Conservation (phyloP, 2,329 filamentous ascomycete genomes). For the Aspergillus sp. region DNA sequence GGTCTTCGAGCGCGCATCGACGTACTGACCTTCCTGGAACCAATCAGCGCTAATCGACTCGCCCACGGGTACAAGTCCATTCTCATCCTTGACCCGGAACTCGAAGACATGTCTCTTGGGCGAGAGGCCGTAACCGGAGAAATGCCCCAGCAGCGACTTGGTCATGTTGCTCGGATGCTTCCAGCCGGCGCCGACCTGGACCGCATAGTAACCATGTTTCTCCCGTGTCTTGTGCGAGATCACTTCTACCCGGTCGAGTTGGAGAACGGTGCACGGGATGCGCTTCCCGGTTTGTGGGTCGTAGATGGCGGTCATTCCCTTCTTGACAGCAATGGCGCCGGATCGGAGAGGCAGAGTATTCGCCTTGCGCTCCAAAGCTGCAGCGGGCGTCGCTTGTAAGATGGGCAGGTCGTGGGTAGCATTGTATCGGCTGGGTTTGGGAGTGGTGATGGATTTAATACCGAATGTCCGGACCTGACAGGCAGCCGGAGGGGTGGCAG, state of each 20-base stretch:
- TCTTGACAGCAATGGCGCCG: slow-evolving; percentile 79
- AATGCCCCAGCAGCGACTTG: slow-evolving; percentile 81
- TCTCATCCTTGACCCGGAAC: slow-evolving; percentile 70
- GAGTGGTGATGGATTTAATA: slow-evolving; percentile 53
- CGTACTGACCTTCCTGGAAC: slow-evolving; percentile 83
- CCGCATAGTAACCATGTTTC: slow-evolving; percentile 84
- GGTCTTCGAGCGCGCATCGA: slow-evolving; percentile 72
- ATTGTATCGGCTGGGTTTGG: slow-evolving; percentile 47
- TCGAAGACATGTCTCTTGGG: slow-evolving; percentile 79
- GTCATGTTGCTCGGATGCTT: slow-evolving; percentile 67
- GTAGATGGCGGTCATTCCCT: slow-evolving; percentile 91
- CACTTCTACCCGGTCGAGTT: slow-evolving; percentile 87
- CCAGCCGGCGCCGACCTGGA: slow-evolving; percentile 75
- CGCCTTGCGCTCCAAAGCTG: slow-evolving; percentile 53
- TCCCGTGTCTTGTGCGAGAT: slow-evolving; percentile 74
- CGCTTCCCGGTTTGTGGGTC: slow-evolving; percentile 65
- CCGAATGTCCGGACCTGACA: slow-evolving; percentile 33
- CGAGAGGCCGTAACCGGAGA: slow-evolving; percentile 68
- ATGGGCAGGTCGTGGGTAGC: slow-evolving; percentile 42
- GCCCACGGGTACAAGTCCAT: slow-evolving; percentile 68
- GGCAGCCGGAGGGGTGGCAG: slow-evolving; percentile 9
- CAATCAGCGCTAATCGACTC: slow-evolving; percentile 72
- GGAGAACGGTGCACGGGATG: slow-evolving; percentile 81
- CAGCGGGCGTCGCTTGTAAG: slow-evolving; percentile 49
- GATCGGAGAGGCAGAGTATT: slow-evolving; percentile 59